Conservation (phyloP, 1,284 basidiomycete genomes). For the Wolfiporia cocos region DNA sequence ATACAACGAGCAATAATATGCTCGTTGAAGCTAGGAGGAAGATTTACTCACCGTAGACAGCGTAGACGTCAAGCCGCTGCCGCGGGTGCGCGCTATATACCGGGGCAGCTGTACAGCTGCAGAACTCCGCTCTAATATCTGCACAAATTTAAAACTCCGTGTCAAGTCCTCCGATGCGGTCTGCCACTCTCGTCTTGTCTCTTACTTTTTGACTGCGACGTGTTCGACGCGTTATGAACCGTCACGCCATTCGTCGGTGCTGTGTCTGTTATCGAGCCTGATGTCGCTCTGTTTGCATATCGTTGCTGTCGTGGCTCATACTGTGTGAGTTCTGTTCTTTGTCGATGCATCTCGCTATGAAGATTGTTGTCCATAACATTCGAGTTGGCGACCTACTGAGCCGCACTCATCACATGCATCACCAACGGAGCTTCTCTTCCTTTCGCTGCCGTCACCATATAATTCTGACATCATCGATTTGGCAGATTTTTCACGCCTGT, state of each 20-base stretch:
- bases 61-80: not conserved
- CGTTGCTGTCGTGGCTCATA: too few species aligned
- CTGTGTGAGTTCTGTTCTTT: too few species aligned
- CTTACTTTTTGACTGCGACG: too few species aligned
- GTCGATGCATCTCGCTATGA: constrained; percentile 37
- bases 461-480: not conserved
- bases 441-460: constrained; percentile 1
- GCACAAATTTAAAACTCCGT: too few species aligned
- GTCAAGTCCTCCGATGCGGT: too few species aligned
- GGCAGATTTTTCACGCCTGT: not conserved
- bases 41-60: constrained; percentile 2
- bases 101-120: constrained; percentile 24
- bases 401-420: constrained; percentile 76
- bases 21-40: too few species aligned
- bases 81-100: constrained; percentile 12
- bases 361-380: constrained; percentile 57
- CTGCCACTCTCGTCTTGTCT: too few species aligned
- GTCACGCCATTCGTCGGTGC: too few species aligned
- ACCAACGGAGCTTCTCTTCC: constrained; percentile 54
- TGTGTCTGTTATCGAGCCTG: too few species aligned
- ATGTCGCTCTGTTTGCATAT: too few species aligned
- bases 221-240: too few species aligned
- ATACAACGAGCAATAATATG: constrained; percentile 2
- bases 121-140: constrained; percentile 18
- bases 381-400: constrained; percentile 71